Conservation (phyloP, 768 basidiomycete genomes). For the Trametes elegans region DNA sequence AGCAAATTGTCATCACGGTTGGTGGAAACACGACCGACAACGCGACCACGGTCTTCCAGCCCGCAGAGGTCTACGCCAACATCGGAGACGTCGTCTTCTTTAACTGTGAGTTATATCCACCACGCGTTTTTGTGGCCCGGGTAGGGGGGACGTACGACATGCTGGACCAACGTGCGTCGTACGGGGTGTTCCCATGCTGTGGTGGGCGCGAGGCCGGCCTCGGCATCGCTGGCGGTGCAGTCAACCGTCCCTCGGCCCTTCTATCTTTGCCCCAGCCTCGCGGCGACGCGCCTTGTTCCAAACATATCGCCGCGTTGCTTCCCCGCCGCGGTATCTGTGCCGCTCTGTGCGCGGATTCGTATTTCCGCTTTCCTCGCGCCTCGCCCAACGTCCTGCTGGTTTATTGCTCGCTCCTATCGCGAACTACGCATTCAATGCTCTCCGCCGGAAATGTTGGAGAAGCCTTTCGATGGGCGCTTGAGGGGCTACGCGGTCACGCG, state of each 20-base stretch:
- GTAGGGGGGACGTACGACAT: too few species aligned
- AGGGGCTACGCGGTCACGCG: slow-evolving; percentile 2
- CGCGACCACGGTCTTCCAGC: slow-evolving; percentile 45
- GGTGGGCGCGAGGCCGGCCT: too few species aligned
- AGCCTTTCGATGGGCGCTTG: neutral
- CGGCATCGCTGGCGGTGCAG: neutral
- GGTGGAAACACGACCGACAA: slow-evolving; percentile 44
- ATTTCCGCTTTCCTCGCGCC: too few species aligned
- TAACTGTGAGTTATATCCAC: slow-evolving; percentile 43
- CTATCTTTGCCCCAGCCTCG: too few species aligned
- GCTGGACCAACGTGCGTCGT: too few species aligned
- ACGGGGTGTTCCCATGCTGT: too few species aligned
- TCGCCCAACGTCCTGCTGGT: too few species aligned
- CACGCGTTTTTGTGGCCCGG: neutral
- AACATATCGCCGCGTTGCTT: neutral
- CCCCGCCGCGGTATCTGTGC: neutral
- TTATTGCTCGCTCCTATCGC: too few species aligned
- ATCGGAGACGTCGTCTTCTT: slow-evolving; percentile 52
- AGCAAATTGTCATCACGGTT: slow-evolving; percentile 44
- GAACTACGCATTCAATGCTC: too few species aligned
- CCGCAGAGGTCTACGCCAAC: slow-evolving; percentile 41
- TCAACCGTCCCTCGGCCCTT: too few species aligned
- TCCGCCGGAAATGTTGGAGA: neutral
- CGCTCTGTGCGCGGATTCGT: too few species aligned
- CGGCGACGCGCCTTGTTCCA: too few species aligned